Evolutionary conservation across 1,284 basidiomycete species (phyloP).

Genomic region (Austropuccinia psidii): DNA sequence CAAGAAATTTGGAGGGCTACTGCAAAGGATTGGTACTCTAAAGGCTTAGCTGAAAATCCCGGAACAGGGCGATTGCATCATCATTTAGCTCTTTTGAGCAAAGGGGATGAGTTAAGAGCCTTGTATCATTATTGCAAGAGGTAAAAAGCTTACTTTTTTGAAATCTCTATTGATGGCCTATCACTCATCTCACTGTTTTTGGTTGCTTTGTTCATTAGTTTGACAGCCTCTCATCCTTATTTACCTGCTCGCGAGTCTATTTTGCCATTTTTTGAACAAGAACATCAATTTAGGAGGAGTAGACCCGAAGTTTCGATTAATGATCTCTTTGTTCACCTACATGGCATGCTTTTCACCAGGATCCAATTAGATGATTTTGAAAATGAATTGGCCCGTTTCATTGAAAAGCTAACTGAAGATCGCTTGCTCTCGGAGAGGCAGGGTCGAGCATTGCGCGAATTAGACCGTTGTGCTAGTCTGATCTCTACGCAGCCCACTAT

Average conservation of each 20-base stretch:
- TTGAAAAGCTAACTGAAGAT: slow-evolving; percentile 69
- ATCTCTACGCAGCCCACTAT: slow-evolving; percentile 48
- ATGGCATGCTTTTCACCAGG: slow-evolving; percentile 91
- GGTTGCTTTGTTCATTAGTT: slow-evolving; percentile 36
- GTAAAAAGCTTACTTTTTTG: slow-evolving; percentile 50
- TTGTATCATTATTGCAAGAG: slow-evolving; percentile 95
- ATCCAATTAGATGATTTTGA: slow-evolving; percentile 86
- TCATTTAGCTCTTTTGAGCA: slow-evolving; percentile 80
- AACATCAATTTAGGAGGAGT: slow-evolving; percentile 51
- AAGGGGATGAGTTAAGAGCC: slow-evolving; percentile 72
- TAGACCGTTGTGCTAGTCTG: neutral
- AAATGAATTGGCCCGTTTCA: slow-evolving; percentile 68
- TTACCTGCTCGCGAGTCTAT: slow-evolving; percentile 76
- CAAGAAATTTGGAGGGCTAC: slow-evolving; percentile 84
- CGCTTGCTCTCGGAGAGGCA: slow-evolving; percentile 39
- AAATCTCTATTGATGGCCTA: neutral
- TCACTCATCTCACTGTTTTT: neutral
- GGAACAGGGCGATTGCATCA: slow-evolving; percentile 87
- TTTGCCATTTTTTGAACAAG: slow-evolving; percentile 66
- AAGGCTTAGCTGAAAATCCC: slow-evolving; percentile 77
- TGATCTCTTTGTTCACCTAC: slow-evolving; percentile 81
- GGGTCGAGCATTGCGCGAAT: neutral
- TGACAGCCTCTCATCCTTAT: slow-evolving; percentile 84
- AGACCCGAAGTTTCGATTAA: slow-evolving; percentile 64
- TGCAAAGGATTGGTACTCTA: slow-evolving; percentile 85